Conservation (phyloP, 768 basidiomycete genomes). For the Boletus pseudo-olivaceus region DNA sequence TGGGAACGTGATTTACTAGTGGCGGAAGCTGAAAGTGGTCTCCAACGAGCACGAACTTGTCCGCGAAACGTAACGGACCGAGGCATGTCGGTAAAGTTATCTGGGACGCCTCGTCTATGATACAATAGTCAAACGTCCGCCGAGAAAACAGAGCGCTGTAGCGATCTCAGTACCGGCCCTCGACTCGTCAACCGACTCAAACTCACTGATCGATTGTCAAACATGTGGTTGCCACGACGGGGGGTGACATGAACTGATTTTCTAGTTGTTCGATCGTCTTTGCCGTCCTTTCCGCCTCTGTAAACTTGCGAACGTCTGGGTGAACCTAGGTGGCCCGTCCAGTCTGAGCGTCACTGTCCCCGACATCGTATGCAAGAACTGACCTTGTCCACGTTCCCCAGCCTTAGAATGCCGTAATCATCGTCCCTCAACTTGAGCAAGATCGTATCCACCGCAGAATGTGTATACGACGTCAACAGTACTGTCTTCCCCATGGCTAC, state of each 20-base stretch:
- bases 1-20: conserved; percentile 48
- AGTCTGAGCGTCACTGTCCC: neutral
- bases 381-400: conserved; percentile 94
- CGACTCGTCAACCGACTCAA: neutral
- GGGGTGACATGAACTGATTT: conserved; percentile 77
- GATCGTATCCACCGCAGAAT: conserved; percentile 98
- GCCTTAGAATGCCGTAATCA: conserved; percentile 72
- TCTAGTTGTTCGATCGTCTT: conserved; percentile 81
- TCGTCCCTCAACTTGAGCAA: conserved; percentile 71
- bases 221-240: conserved; percentile 95
- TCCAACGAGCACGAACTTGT: conserved; percentile 91
- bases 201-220: conserved; percentile 91
- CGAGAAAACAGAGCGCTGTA: conserved; percentile 78
- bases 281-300: conserved; percentile 55
- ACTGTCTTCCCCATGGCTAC: conserved; percentile 84
- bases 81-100: conserved; percentile 94
- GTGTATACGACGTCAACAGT: conserved; percentile 89
- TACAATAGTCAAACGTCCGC: conserved; percentile 91
- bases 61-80: conserved; percentile 86
- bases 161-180: conserved; percentile 4
- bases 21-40: conserved; percentile 98
- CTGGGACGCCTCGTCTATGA: conserved; percentile 97
- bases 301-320: conserved; percentile 70
- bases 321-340: conserved; percentile 56
- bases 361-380: conserved; percentile 1